Evolutionary conservation across 2,329 filamentous ascomycete species (phyloP).

Genomic region (Fusarium fujikuroi): DNA sequence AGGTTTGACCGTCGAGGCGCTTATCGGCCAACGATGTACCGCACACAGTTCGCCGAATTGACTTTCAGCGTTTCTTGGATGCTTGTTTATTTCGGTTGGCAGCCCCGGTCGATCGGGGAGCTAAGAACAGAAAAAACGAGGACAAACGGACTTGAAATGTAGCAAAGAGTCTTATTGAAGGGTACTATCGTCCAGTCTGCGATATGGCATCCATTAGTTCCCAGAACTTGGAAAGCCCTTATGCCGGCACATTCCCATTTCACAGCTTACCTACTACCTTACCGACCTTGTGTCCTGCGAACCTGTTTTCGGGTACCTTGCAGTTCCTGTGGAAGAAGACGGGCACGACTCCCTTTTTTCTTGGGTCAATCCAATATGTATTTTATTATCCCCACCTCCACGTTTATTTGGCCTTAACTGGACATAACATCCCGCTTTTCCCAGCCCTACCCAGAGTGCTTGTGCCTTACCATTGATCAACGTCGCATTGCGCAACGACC

Average conservation of each 20-base stretch:
- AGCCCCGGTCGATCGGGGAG: neutral
- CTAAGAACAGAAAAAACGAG: neutral
- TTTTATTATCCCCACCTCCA: slow-evolving; percentile 24
- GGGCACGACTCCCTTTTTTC: neutral
- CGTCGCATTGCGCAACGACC: slow-evolving; percentile 28
- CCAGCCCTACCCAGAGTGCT: slow-evolving; percentile 29
- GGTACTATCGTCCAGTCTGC: neutral
- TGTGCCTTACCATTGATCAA: slow-evolving; percentile 25
- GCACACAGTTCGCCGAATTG: slow-evolving; percentile 19
- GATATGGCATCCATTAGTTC: neutral
- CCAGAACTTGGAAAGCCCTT: slow-evolving; percentile 1
- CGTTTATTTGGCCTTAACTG: slow-evolving; percentile 11
- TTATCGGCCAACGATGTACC: neutral
- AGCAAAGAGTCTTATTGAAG: neutral
- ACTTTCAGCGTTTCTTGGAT: neutral
- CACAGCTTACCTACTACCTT: neutral
- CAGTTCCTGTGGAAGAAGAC: neutral
- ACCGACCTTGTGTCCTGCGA: neutral
- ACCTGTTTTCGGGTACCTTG: slow-evolving; percentile 2
- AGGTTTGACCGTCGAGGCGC: neutral
- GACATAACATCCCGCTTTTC: slow-evolving; percentile 26
- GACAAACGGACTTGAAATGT: neutral
- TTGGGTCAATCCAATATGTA: neutral
- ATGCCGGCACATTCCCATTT: slow-evolving; percentile 1
- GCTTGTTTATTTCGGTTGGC: neutral